phyloP scores from a whole-genome alignment of 2,329 filamentous ascomycete genomes.

The Fusarium proliferatum region DNA sequence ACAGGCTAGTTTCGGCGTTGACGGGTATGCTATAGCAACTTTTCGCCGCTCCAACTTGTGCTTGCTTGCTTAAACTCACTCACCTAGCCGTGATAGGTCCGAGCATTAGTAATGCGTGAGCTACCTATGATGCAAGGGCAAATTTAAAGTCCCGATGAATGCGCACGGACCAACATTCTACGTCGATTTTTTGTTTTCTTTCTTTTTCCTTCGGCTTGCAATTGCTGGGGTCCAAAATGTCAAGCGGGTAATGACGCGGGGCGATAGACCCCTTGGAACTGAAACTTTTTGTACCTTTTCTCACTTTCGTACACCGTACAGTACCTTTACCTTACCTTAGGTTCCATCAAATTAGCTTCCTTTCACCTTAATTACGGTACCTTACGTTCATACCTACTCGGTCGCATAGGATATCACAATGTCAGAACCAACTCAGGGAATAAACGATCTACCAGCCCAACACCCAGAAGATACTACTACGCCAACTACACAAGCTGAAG shows the following conservation, averaged over 20 bases:
- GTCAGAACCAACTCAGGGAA: constrained; percentile 21
- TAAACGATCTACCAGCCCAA: not conserved
- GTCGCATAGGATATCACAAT: constrained; percentile 7
- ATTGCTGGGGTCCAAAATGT: constrained; percentile 4
- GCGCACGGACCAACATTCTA: constrained; percentile 18
- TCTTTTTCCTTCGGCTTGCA: not conserved
- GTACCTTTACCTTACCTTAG: not conserved
- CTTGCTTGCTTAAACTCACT: constrained; percentile 14
- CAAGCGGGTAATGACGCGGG: constrained; percentile 35
- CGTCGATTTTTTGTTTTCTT: not conserved
- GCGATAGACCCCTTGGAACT: constrained; percentile 19
- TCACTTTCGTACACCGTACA: not conserved
- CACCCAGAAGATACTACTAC: not conserved
- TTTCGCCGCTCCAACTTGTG: constrained; percentile 43
- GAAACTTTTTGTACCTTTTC: constrained; percentile 8
- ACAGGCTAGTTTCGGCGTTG: constrained; percentile 17
- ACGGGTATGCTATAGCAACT: constrained; percentile 38
- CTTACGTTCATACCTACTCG: not conserved
- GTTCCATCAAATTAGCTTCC: not conserved
- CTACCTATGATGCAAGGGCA: constrained; percentile 47
- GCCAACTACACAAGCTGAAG: not conserved
- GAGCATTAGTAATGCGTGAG: constrained; percentile 50
- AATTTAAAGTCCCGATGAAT: not conserved
- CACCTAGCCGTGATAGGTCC: constrained; percentile 39
- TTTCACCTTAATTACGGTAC: not conserved